Evolutionary conservation across 2,329 filamentous ascomycete species (phyloP), one percentile per base, ranked within the genome.

Genomic region (Emergomyces orientalis): DNA sequence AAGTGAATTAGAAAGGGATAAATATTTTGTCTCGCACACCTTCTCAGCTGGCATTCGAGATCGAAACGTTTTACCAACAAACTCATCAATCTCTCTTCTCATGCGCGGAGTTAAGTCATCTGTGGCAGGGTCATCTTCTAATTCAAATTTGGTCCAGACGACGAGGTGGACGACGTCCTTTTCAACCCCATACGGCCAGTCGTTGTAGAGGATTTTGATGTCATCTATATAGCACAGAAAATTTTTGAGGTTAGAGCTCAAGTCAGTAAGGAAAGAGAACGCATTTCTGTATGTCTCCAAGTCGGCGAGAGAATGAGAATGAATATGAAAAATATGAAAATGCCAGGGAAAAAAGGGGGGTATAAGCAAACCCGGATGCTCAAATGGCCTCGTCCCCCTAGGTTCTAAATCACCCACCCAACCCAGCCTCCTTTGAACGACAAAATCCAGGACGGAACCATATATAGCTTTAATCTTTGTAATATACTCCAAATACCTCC

Each of bases 171-270:
- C 71, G 64, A 87, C 84, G 2, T 80, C 82, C 2, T 75, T 69
- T 2, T 75, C 79, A 14, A 86, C 69, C 2, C 82, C 84, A 71
- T 87, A 87, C 0, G 83, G 82, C 85, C 85, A 87, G 71, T 87
- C 85, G 67, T 87, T 87, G 60, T 75, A 75, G 55, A 87, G 74
- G 60, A 86, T 81, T 63, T 75, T 78, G 72, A 81, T 86, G 71
- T 87, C 84, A 27, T 62, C 65, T 67, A 45, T 32, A 32, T 32
- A 27, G 11, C 51, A 32, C 9, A 34, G 3, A 2, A 34, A 9
- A 47, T 34, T 41, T 22, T 34, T 22, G 11, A 60, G 14, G 14
- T 25, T 32, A 9, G 41, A 9, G 13, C 11, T 22, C 37, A 51
- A 34, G 51, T 34, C 51, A 34, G 51, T 34, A 34, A 54, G 8